A percentile compares a stretch with the other conserved stretches of the same genome.
Evolutionary conservation across 2,329 filamentous ascomycete species (phyloP).

Genomic region (Aspergillus piperis): DNA sequence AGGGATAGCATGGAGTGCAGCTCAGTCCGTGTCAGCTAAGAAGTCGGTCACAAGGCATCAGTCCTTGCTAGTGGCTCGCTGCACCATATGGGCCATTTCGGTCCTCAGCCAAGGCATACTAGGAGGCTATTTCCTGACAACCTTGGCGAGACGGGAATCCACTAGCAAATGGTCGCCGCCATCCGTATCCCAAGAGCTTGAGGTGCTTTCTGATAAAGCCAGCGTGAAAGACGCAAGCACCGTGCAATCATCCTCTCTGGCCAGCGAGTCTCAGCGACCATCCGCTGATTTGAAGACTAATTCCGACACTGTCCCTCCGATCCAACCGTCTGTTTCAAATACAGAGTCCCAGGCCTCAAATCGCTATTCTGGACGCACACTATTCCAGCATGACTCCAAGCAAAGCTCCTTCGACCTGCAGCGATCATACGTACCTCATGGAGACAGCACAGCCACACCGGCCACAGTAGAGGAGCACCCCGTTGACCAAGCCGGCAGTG

Average conservation of each 20-base stretch:
- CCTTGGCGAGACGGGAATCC: constrained; percentile 13
- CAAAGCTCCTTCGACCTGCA: constrained; percentile 26
- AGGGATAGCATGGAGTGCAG: constrained; percentile 26
- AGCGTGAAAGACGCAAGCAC: constrained; percentile 10
- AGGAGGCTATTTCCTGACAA: constrained; percentile 31
- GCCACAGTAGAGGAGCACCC: constrained; percentile 1
- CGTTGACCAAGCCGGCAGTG: constrained; percentile 17
- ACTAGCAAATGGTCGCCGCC: constrained; percentile 26
- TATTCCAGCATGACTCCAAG: constrained; percentile 29
- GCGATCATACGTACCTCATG: constrained; percentile 16
- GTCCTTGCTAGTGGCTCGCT: constrained; percentile 37
- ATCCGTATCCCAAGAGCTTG: constrained; percentile 27
- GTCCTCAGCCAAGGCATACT: constrained; percentile 35
- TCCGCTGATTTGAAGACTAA: constrained; percentile 18
- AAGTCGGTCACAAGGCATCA: constrained; percentile 4
- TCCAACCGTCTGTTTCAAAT: constrained; percentile 27
- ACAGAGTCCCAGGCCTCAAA: constrained; percentile 30
- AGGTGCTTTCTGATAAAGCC: constrained; percentile 18
- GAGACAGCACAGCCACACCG: constrained; percentile 12
- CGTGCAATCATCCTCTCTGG: constrained; percentile 14
- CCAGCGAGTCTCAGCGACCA: constrained; percentile 14
- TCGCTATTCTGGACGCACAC: constrained; percentile 35
- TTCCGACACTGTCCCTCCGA: constrained; percentile 12
- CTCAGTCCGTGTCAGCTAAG: constrained; percentile 15
- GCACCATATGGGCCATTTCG: constrained; percentile 38